These are phyloP conservation scores for Cryptosporidium viatorum DNA, from an alignment of 169 alveolate genomes.

Conservation along the genomic window DNA sequence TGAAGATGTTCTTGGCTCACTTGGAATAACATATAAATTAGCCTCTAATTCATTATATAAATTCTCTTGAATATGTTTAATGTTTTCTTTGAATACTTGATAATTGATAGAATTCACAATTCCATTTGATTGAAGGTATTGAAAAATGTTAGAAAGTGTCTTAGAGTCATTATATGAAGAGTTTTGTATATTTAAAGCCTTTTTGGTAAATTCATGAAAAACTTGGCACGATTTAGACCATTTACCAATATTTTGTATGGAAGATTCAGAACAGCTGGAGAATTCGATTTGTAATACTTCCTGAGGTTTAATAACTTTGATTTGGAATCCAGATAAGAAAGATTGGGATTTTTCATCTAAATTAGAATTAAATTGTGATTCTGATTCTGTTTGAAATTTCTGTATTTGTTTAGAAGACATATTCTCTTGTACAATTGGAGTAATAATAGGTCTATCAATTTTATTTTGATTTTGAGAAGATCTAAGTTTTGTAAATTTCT, in stretches of 20 bases:
- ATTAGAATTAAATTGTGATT: no score
- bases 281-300: conserved; percentile 38
- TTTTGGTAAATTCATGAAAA: background rate
- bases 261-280: conserved; percentile 1
- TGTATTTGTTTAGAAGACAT: background rate
- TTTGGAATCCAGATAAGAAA: background rate
- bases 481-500: background rate
- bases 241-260: background rate
- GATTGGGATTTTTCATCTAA: background rate
- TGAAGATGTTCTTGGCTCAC: conserved; percentile 48
- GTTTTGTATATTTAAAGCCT: background rate
- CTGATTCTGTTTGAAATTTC: no score
- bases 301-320: conserved; percentile 17
- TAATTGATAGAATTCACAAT: background rate
- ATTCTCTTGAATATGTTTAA: background rate
- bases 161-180: background rate
- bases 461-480: conserved; percentile 9
- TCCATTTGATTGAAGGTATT: background rate
- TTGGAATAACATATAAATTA: conserved; percentile 35
- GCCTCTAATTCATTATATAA: background rate
- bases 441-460: background rate
- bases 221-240: conserved; percentile 3
- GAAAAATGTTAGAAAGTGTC: background rate
- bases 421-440: background rate
- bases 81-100: background rate